Evolutionary conservation across 2,329 filamentous ascomycete species (phyloP).

Genomic region (Falciphora oryzae): DNA sequence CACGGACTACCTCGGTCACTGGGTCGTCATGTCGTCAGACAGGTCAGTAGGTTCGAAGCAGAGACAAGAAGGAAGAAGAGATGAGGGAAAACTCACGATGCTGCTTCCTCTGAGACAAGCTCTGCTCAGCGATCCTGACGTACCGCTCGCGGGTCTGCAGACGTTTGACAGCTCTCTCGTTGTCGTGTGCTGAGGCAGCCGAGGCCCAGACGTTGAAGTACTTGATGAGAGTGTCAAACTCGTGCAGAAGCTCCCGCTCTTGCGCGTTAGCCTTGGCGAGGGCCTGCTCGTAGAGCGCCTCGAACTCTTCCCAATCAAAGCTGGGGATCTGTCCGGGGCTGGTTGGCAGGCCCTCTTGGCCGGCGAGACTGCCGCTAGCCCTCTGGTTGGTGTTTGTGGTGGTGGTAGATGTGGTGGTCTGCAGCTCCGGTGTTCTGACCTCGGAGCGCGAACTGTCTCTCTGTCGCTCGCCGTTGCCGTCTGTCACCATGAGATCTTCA

Average conservation of each 20-base stretch:
- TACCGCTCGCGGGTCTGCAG: slow-evolving; percentile 73
- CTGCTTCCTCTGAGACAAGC: slow-evolving; percentile 66
- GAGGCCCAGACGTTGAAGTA: slow-evolving; percentile 77
- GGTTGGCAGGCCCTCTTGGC: slow-evolving; percentile 26
- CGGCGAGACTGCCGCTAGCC: slow-evolving; percentile 1
- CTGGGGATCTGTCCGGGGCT: slow-evolving; percentile 45
- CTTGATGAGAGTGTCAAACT: slow-evolving; percentile 65
- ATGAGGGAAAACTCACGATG: slow-evolving; percentile 58
- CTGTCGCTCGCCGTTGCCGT: slow-evolving; percentile 11
- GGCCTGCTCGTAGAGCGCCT: slow-evolving; percentile 60
- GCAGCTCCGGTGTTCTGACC: slow-evolving; percentile 33
- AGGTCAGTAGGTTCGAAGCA: slow-evolving; percentile 16
- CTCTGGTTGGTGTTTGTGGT: not conserved
- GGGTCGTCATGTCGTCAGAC: slow-evolving; percentile 5
- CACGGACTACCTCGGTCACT: slow-evolving; percentile 54
- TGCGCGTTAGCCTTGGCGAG: slow-evolving; percentile 56
- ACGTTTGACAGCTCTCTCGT: slow-evolving; percentile 70
- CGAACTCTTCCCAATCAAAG: slow-evolving; percentile 76
- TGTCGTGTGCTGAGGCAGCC: slow-evolving; percentile 65
- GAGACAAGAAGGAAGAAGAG: not conserved
- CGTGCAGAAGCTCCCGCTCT: slow-evolving; percentile 60
- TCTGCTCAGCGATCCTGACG: slow-evolving; percentile 68
- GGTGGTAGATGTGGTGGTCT: not conserved
- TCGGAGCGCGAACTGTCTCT: slow-evolving; percentile 14
- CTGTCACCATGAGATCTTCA: slow-evolving; percentile 15